phyloP scores from a whole-genome alignment of 2,329 filamentous ascomycete genomes.

The Madurella mycetomatis region DNA sequence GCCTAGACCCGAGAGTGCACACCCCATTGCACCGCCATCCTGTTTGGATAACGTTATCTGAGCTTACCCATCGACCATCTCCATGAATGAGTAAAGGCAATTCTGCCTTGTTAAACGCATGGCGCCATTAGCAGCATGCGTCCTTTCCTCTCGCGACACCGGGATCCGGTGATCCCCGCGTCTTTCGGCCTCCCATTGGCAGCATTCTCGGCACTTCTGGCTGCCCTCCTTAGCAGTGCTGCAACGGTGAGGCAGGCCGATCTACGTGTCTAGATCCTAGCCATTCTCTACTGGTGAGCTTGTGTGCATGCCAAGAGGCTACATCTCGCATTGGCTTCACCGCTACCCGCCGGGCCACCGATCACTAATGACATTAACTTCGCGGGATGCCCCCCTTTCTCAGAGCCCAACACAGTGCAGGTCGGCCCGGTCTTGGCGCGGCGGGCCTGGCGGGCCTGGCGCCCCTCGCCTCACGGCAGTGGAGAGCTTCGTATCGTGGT shows the following conservation, averaged over 20 bases:
- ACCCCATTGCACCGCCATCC: not conserved
- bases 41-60: not conserved
- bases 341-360: conserved; percentile 6
- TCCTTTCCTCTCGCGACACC: conserved; percentile 1
- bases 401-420: not conserved
- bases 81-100: not conserved
- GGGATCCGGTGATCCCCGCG: conserved; percentile 3
- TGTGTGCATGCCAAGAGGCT: conserved; percentile 9
- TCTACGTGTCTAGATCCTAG: conserved; percentile 5
- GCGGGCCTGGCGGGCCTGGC: not conserved
- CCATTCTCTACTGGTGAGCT: not conserved
- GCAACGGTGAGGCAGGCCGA: too few species aligned
- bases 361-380: not conserved
- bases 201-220: conserved; percentile 3
- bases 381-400: not conserved
- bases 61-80: not conserved
- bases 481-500: conserved; percentile 17
- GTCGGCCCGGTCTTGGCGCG: conserved; percentile 9
- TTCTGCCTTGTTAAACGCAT: conserved; percentile 9
- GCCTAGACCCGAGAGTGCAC: not conserved
- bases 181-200: conserved; percentile 16
- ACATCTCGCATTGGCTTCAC: conserved; percentile 8
- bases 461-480: conserved; percentile 4
- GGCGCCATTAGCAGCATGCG: conserved; percentile 14
- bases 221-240: too few species aligned